Percentiles rank a stretch among this genome's conserved stretches.
These are phyloP conservation scores for Fusarium protoensiforme DNA, from an alignment of 2,329 filamentous ascomycete species.

Conservation along the genomic window DNA sequence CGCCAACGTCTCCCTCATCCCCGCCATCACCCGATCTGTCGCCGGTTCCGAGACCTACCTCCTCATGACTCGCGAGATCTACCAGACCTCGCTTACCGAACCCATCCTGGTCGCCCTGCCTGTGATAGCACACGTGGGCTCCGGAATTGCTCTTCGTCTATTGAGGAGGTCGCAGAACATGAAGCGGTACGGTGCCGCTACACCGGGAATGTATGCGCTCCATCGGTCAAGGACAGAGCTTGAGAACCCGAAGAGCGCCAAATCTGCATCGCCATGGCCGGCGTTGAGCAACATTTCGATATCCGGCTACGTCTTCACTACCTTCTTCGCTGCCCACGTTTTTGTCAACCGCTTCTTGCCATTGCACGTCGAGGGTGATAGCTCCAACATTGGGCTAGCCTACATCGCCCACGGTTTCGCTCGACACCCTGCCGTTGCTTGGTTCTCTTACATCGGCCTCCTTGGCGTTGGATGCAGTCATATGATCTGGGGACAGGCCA, in stretches of 20 bases:
- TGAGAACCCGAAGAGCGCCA: constrained; percentile 32
- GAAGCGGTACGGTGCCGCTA: constrained; percentile 78
- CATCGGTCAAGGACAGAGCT: constrained; percentile 47
- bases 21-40: constrained; percentile 78
- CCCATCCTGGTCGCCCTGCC: constrained; percentile 83
- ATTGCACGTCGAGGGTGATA: constrained; percentile 81
- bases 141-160: constrained; percentile 81
- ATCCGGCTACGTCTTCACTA: constrained; percentile 77
- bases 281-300: constrained; percentile 74
- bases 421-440: constrained; percentile 73
- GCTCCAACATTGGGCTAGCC: constrained; percentile 83
- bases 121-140: constrained; percentile 78
- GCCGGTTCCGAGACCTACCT: constrained; percentile 84
- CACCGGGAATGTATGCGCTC: constrained; percentile 60
- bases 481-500: constrained; percentile 86
- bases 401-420: constrained; percentile 90
- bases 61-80: constrained; percentile 90
- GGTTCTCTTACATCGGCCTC: constrained; percentile 75
- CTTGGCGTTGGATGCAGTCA: constrained; percentile 78
- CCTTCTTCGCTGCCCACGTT: constrained; percentile 76
- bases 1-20: constrained; percentile 84
- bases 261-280: constrained; percentile 68
- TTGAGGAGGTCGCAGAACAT: constrained; percentile 78
- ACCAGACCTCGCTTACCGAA: constrained; percentile 85
- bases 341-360: constrained; percentile 82